Percentiles rank a stretch among this genome's conserved stretches.
Evolutionary conservation across 441 rosid genomes (phyloP).

Genomic region (Theobroma grandiflorum): DNA sequence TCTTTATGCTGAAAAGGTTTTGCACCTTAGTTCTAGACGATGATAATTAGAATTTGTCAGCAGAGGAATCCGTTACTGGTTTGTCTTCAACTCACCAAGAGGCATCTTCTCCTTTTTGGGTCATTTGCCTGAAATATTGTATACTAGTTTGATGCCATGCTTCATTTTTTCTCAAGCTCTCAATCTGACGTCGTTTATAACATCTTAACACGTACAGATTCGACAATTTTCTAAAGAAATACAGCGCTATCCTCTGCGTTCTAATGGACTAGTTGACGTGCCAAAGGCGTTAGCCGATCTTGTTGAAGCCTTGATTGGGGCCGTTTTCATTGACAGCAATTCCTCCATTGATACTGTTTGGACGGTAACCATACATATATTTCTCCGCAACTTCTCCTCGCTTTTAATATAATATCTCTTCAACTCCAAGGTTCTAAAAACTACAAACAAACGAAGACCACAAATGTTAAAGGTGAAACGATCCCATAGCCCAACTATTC

Average conservation of each 20-base stretch:
- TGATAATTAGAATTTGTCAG: background rate
- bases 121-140: too few relatives aligned
- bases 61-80: background rate
- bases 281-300: conserved; percentile 74
- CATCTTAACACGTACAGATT: conserved; percentile 39
- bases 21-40: background rate
- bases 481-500: too few relatives aligned
- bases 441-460: too few relatives aligned
- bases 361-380: conserved; percentile 47
- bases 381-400: background rate
- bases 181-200: too few relatives aligned
- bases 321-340: conserved; percentile 53
- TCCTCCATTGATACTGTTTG: conserved; percentile 48
- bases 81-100: background rate
- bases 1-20: background rate
- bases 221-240: conserved; percentile 51
- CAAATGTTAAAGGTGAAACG: too few relatives aligned
- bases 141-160: too few relatives aligned
- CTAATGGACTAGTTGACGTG: conserved; percentile 52
- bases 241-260: conserved; percentile 58
- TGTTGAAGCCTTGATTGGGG: conserved; percentile 66
- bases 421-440: background rate
- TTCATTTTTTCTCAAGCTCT: too few relatives aligned
- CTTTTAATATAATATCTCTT: background rate
- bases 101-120: background rate